Evolutionary conservation across 1,284 basidiomycete species (phyloP).

Genomic region (Moniliella sp.): DNA sequence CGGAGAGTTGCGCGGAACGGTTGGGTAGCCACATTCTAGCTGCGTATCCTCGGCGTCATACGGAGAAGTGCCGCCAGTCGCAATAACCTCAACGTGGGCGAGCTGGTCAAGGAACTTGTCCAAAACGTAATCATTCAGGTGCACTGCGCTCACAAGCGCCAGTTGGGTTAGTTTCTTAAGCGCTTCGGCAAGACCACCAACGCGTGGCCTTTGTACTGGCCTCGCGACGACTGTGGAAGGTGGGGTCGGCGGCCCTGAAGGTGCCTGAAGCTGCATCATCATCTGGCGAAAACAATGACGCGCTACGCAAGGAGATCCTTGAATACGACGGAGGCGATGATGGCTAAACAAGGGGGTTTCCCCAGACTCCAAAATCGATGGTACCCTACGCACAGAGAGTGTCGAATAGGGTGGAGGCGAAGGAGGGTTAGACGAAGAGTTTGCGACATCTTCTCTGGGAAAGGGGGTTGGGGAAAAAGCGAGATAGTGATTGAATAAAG

Average conservation of each 20-base stretch:
- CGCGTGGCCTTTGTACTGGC: conserved; percentile 83
- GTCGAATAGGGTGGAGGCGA: no score
- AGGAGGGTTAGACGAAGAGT: no score
- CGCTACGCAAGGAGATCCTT: no score
- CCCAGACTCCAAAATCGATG: no score
- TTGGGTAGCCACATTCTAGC: conserved; percentile 25
- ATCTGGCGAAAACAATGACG: no score
- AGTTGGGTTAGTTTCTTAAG: conserved; percentile 97
- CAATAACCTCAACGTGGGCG: conserved; percentile 57
- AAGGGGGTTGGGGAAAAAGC: conserved; percentile 89
- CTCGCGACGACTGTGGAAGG: conserved; percentile 98
- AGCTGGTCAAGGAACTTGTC: conserved; percentile 79
- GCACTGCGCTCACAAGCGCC: conserved; percentile 79
- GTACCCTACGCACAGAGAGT: no score
- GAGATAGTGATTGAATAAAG: conserved; percentile 91
- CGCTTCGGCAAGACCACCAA: conserved; percentile 92
- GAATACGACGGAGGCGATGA: no score
- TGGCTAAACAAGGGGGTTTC: no score
- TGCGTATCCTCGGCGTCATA: conserved; percentile 3
- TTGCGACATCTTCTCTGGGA: no score
- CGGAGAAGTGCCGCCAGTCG: no score
- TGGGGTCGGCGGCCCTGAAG: no score
- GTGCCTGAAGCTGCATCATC: no score
- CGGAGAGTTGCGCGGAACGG: conserved; percentile 20
- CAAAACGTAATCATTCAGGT: conserved; percentile 61